A percentile compares a stretch with the other conserved stretches of the same genome.
phyloP scores from a whole-genome alignment of 306 rosid species.

The Castanea sativa region DNA sequence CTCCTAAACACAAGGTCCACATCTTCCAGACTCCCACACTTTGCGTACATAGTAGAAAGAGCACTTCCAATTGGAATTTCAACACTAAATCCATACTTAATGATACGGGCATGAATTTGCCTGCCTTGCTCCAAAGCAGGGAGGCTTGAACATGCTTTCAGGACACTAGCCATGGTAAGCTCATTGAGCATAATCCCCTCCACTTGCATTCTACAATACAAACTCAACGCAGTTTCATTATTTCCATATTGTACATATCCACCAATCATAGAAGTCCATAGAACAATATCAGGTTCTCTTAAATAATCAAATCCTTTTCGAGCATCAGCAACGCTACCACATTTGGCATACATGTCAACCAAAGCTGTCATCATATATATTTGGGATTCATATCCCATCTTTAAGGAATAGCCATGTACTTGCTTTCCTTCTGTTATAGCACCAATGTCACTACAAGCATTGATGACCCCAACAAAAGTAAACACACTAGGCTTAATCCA shows the following conservation, averaged over 20 bases:
- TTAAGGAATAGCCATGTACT: conserved; percentile 60
- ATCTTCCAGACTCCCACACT: conserved; percentile 74
- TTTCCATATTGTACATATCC: conserved; percentile 47
- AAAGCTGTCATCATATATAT: conserved; percentile 42
- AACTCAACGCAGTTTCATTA: conserved; percentile 24
- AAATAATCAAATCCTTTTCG: conserved; percentile 48
- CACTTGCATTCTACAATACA: conserved; percentile 38
- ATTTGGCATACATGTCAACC: conserved; percentile 89
- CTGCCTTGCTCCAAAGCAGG: too few relatives aligned
- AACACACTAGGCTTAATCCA: conserved; percentile 57
- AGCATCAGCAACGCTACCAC: conserved; percentile 37
- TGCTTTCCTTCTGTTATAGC: conserved; percentile 66
- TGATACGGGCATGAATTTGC: conserved; percentile 40
- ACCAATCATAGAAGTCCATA: conserved; percentile 84
- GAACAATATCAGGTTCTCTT: conserved; percentile 68
- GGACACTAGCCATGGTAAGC: too few relatives aligned
- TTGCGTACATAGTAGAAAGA: conserved; percentile 81
- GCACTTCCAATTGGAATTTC: conserved; percentile 84
- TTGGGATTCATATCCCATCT: too few relatives aligned
- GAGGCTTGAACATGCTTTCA: too few relatives aligned
- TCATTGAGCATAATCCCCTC: too few relatives aligned
- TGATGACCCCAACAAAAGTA: conserved; percentile 71
- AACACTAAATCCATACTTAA: conserved; percentile 58
- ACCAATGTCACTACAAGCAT: conserved; percentile 68
- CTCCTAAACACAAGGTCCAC: conserved; percentile 58